Evolutionary conservation across 805 yeast species (phyloP), one percentile per base, ranked within the genome.

Genomic region (Geotrichum ghanense): DNA sequence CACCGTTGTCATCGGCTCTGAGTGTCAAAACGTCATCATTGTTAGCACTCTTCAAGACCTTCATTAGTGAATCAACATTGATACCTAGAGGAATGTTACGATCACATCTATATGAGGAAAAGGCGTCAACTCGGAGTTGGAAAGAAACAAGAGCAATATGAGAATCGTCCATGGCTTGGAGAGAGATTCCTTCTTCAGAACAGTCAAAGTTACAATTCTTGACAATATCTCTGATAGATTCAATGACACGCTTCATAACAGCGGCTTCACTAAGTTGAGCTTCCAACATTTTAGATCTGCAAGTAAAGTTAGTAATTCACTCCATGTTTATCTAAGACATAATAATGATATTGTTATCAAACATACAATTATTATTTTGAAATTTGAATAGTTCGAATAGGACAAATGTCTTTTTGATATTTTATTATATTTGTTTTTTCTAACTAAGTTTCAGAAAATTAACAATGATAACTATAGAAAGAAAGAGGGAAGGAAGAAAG

Each of bases 101-200:
- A 69, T 92, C 98, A 69, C 97, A 89, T 74, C 98, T 82, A 73
- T 84, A 92, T 56, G 83, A 90, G 50, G 78, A 74, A 71, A 92
- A 92, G 10, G 95, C 89, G 51, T 84, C 89, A 52, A 81, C 78
- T 49, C 94, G 95, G 55, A 92, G 82, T 56, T 85, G 77, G 52
- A 92, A 72, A 19, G 95, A 83, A 37, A 90, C 95, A 53, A 92
- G 75, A 53, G 89, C 76, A 49, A 92, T 96, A 73, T 97, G 86
- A 22, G 98, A 88, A 63, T 88, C 94, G 68, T 92, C 98, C 56
- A 92, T 92, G 22, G 98, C 97, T 72, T 92, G 97, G 20, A 94
- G 90, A 9, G 94, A 83, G 59, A 92, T 82, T 55, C 98, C 98
- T 52, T 79, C 76, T 65, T 85, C 92, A n/a, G 94, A 79, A 71